Evolutionary conservation across 2,329 filamentous ascomycete genomes (phyloP).

Genomic region (Calonectria hongkongensis): DNA sequence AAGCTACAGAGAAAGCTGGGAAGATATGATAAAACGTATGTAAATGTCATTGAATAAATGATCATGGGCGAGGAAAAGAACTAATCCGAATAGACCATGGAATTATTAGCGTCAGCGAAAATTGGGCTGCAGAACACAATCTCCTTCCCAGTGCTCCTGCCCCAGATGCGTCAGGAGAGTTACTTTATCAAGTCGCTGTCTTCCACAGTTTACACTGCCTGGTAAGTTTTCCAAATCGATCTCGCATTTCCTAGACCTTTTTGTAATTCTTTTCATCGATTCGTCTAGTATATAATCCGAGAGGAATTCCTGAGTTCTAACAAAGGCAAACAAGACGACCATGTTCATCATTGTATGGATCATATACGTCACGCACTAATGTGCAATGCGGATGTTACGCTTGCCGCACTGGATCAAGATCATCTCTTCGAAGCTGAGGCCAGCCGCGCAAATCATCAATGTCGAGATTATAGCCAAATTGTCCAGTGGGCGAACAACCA

Average conservation of each 20-base stretch:
- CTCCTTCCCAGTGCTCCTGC: background rate
- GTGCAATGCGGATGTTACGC: background rate
- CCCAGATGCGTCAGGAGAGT: background rate
- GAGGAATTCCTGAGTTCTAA: background rate
- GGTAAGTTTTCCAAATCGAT: background rate
- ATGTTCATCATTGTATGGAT: background rate
- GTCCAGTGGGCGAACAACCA: background rate
- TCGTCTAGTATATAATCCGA: background rate
- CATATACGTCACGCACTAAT: background rate
- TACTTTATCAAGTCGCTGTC: background rate
- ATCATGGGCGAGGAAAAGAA: background rate
- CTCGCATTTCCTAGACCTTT: too few relatives aligned
- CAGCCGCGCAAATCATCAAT: background rate
- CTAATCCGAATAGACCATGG: background rate
- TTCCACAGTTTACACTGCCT: slow-evolving; percentile 15
- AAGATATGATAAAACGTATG: slow-evolving; percentile 1
- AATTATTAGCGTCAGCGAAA: background rate
- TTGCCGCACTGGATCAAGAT: background rate
- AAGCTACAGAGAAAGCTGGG: background rate
- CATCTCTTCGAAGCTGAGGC: background rate
- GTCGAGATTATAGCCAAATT: slow-evolving; percentile 8
- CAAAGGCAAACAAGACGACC: background rate
- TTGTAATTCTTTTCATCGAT: too few relatives aligned
- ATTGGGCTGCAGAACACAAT: background rate
- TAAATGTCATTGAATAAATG: background rate